phyloP scores from a whole-genome alignment of 306 rosid species.

The Casuarina glauca region DNA sequence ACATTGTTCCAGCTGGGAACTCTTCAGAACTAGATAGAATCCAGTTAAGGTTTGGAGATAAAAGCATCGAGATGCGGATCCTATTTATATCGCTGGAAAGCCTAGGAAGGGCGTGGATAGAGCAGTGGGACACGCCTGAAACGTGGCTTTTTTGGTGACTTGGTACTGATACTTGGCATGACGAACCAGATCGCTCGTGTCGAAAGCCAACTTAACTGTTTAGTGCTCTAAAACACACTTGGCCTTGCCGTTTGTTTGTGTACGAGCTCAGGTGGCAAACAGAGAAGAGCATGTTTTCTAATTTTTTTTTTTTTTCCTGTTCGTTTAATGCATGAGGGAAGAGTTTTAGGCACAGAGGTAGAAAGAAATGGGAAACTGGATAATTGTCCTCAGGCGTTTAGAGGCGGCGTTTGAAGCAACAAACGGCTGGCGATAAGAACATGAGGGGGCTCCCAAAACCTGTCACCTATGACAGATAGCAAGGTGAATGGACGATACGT shows the following conservation, averaged over 20 bases:
- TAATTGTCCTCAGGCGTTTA: conserved; percentile 18
- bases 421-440: conserved; percentile 56
- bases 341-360: too few species aligned
- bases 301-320: neutral
- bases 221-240: conserved; percentile 56
- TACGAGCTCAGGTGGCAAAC: conserved; percentile 51
- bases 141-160: conserved; percentile 61
- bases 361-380: conserved; percentile 8
- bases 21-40: neutral
- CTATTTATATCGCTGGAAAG: conserved; percentile 32
- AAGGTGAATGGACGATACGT: conserved; percentile 24
- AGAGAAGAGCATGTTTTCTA: neutral
- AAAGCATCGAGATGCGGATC: neutral
- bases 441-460: conserved; percentile 35
- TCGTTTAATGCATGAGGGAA: neutral
- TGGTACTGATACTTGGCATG: conserved; percentile 64
- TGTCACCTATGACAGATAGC: conserved; percentile 29
- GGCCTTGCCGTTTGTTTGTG: conserved; percentile 44
- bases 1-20: conserved; percentile 21
- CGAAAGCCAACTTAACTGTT: conserved; percentile 45
- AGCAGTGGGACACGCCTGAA: conserved; percentile 34
- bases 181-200: conserved; percentile 59
- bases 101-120: neutral
- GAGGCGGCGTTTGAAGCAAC: conserved; percentile 35
- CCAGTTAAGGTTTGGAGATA: neutral